Base-by-base conservation (phyloP, 148 eudicot genomes). In the Chenopodium suecicum region DNA sequence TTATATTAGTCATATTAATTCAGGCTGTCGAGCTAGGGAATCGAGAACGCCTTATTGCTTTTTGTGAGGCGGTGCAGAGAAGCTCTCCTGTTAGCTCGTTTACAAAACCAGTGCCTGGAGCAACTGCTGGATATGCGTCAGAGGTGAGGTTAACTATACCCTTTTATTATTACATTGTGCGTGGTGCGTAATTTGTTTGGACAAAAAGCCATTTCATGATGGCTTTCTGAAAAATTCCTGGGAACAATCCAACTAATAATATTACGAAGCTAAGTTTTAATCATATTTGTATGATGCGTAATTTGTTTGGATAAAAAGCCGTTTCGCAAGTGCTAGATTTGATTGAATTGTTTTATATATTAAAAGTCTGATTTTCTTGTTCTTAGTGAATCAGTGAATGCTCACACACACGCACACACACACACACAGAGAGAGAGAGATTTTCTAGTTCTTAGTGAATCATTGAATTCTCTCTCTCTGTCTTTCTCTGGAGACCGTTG, bases 1-100 rank as follows among this genome's bases (percentile, higher is more conserved):
- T 5, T 56, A 25, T 73, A 34, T 73, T 27, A 73, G 7, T 81
- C 52, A 34, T 25, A 60, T 54, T 31, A 31, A 72, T 76, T 70
- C 89, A 95, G 97, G 97, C 97, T 60, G 94, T 95, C 84, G 89
- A 95, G 86, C 94, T 95, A 58, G 98, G 94, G 79, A 93, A 79
- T 83, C 91, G 93, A 67, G 93, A 95, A 81, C 88, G 87, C 69
- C 93, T 95, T 69, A 89, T 95, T 88, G 89, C 97, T 69, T 95
- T 95, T 77, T 95, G 98, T 83, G 96, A 95, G 84, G 98, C 97
- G 78, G 98, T 95, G 81, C 98, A 95, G 85, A 90, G 91, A 87
- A 93, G 91, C 86, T 95, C 98, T 25, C 98, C 97, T 32, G 97
- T 95, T 37, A 82, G 97, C 83, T 93, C 98, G 77, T 95, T 86